These are phyloP conservation scores for Fusarium graminum DNA, from an alignment of 2,329 filamentous ascomycete species.

Conservation along the genomic window DNA sequence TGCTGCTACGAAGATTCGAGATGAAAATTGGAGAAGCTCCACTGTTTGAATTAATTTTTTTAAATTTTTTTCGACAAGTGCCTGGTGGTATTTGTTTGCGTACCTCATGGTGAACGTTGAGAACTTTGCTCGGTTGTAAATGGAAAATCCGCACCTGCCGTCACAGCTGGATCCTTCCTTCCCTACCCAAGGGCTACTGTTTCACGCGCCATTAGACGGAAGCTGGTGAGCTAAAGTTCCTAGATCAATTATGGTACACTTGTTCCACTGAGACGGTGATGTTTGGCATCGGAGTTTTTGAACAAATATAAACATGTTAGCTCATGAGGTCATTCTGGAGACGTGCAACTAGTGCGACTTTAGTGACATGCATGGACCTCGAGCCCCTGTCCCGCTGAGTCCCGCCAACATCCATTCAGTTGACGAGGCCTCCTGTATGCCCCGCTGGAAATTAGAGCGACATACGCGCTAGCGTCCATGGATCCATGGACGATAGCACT, in stretches of 20 bases:
- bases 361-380: constrained; percentile 27
- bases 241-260: neutral
- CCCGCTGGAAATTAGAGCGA: constrained; percentile 23
- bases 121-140: constrained; percentile 9
- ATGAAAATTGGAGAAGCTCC: neutral
- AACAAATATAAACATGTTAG: neutral
- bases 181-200: neutral
- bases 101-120: constrained; percentile 1
- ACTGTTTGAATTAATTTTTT: neutral
- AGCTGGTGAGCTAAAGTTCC: no score
- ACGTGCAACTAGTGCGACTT: neutral
- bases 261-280: neutral
- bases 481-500: constrained; percentile 12
- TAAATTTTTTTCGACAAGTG: neutral
- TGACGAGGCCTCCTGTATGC: constrained; percentile 40
- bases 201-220: neutral
- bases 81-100: constrained; percentile 18
- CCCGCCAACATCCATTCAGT: constrained; percentile 12
- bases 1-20: neutral
- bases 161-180: constrained; percentile 8
- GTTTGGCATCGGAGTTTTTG: neutral
- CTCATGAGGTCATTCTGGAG: constrained; percentile 33
- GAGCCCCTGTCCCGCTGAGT: constrained; percentile 41
- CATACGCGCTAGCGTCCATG: constrained; percentile 13
- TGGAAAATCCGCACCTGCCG: neutral